Conservation (phyloP, 306 rosid genomes). For the Cicer arietinum region DNA sequence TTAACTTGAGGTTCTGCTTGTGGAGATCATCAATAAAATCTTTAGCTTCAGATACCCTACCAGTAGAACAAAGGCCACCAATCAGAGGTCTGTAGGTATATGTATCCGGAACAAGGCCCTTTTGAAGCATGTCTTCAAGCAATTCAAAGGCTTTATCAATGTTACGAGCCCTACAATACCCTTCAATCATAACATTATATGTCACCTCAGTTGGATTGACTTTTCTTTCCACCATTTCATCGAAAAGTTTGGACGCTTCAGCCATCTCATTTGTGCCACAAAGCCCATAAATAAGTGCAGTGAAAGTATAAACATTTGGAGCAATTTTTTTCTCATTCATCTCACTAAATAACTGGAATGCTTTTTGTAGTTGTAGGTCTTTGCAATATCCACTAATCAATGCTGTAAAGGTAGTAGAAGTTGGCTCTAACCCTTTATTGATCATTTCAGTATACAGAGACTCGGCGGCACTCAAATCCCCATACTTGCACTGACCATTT, state of each 20-base stretch:
- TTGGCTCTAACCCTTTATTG: slow-evolving; percentile 70
- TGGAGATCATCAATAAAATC: slow-evolving; percentile 75
- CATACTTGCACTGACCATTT: slow-evolving; percentile 78
- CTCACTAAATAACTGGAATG: slow-evolving; percentile 70
- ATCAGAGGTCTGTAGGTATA: slow-evolving; percentile 83
- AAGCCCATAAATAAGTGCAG: slow-evolving; percentile 85
- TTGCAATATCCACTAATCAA: slow-evolving; percentile 76
- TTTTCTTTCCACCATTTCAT: slow-evolving; percentile 66
- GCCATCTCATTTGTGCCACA: slow-evolving; percentile 62
- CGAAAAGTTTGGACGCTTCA: slow-evolving; percentile 71
- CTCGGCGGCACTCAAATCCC: slow-evolving; percentile 67
- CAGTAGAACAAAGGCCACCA: slow-evolving; percentile 75
- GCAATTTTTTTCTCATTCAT: slow-evolving; percentile 72
- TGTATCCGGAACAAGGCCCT: slow-evolving; percentile 80
- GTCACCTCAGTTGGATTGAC: slow-evolving; percentile 87
- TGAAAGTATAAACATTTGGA: slow-evolving; percentile 72
- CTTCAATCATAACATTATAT: slow-evolving; percentile 90
- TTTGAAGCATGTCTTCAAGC: slow-evolving; percentile 73
- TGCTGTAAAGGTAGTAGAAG: slow-evolving; percentile 70
- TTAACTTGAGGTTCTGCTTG: slow-evolving; percentile 60
- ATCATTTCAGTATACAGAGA: slow-evolving; percentile 62
- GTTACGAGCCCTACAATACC: slow-evolving; percentile 68
- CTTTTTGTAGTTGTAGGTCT: slow-evolving; percentile 59
- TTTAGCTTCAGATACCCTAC: slow-evolving; percentile 81
- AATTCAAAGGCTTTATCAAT: slow-evolving; percentile 75